A percentile compares a stretch with the other conserved stretches of the same genome.
Evolutionary conservation across 1,139 yeast genomes (phyloP).

Genomic region (Scheffersomyces segobiensis): DNA sequence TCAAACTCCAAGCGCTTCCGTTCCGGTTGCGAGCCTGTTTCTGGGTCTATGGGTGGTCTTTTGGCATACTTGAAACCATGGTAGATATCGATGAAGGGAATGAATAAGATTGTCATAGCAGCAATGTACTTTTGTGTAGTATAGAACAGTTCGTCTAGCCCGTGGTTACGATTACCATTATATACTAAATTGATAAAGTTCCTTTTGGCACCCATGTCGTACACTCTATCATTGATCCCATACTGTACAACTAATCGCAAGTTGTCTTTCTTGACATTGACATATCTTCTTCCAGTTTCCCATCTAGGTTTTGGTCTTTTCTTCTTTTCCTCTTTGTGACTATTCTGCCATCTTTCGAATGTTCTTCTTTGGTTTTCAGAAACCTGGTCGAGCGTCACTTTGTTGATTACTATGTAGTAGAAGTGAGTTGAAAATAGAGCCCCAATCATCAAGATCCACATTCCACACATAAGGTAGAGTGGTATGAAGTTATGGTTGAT

Average conservation of each 20-base stretch:
- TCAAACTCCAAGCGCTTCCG: constrained; percentile 7
- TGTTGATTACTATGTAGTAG: constrained; percentile 39
- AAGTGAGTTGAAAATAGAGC: constrained; percentile 39
- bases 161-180: constrained; percentile 28
- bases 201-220: constrained; percentile 27
- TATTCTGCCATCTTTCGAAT: constrained; percentile 21
- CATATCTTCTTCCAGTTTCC: constrained; percentile 33
- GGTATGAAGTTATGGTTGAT: constrained; percentile 51
- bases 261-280: constrained; percentile 26
- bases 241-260: constrained; percentile 32
- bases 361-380: constrained; percentile 23
- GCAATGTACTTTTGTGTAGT: constrained; percentile 14
- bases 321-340: constrained; percentile 10
- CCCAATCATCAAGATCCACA: constrained; percentile 44
- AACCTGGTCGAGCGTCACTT: constrained; percentile 40
- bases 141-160: constrained; percentile 5
- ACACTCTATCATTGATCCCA: constrained; percentile 25
- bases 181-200: constrained; percentile 39
- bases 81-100: constrained; percentile 35
- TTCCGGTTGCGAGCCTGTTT: neutral
- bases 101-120: constrained; percentile 21
- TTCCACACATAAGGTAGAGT: constrained; percentile 35
- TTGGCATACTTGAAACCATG: constrained; percentile 7
- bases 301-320: constrained; percentile 21
- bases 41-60: constrained; percentile 1